These are phyloP conservation scores for Furcasterigmium furcatum DNA, from an alignment of 2,329 filamentous ascomycete genomes.

Conservation along the genomic window DNA sequence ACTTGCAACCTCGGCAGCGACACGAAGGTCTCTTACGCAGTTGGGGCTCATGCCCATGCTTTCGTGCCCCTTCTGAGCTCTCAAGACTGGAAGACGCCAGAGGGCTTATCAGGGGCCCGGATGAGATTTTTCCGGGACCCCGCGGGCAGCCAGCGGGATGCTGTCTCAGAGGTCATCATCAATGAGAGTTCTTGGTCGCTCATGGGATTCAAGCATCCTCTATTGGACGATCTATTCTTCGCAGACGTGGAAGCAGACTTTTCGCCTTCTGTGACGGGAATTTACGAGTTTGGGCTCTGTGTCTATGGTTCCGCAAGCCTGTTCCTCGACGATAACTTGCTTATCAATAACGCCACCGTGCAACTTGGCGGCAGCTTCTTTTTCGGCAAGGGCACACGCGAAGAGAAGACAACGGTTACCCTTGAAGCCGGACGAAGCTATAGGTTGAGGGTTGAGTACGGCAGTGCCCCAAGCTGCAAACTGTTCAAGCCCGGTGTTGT, in stretches of 20 bases:
- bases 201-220: background rate
- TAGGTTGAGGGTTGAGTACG: conserved; percentile 55
- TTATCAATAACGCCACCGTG: conserved; percentile 65
- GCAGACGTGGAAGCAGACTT: background rate
- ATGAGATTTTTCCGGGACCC: background rate
- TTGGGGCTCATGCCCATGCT: conserved; percentile 63
- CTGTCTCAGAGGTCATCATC: background rate
- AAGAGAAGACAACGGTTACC: conserved; percentile 54
- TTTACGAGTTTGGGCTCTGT: conserved; percentile 61
- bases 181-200: background rate
- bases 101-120: background rate
- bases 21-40: conserved; percentile 41
- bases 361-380: conserved; percentile 60
- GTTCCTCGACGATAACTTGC: conserved; percentile 56
- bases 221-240: background rate
- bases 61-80: conserved; percentile 41
- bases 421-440: conserved; percentile 58
- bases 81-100: conserved; percentile 3
- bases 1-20: conserved; percentile 25
- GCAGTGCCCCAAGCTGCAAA: conserved; percentile 53
- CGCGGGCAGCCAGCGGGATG: background rate
- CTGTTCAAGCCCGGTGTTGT: conserved; percentile 13
- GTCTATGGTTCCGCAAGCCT: conserved; percentile 62
- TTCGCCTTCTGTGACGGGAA: conserved; percentile 12
- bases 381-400: conserved; percentile 59